Percentiles rank a stretch among this genome's conserved stretches.
Evolutionary conservation across 306 rosid genomes (phyloP).

Genomic region (Geum urbanum): DNA sequence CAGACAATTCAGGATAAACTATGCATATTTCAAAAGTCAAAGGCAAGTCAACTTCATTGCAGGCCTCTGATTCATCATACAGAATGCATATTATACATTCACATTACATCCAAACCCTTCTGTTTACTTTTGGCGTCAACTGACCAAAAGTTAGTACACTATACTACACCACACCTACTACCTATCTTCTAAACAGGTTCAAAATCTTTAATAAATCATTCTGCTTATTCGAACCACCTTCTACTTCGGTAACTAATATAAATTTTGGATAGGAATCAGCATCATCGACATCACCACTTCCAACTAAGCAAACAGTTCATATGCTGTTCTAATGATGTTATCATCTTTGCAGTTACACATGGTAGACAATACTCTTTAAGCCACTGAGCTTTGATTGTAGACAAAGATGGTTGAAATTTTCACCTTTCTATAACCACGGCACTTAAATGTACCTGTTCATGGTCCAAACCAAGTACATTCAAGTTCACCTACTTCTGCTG

Average conservation of each 20-base stretch:
- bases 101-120: neutral
- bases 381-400: neutral
- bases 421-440: neutral
- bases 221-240: neutral
- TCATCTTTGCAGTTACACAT: neutral
- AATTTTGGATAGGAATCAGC: neutral
- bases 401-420: neutral
- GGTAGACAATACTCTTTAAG: neutral
- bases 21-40: neutral
- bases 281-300: neutral
- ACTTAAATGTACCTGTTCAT: neutral
- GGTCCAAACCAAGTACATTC: constrained; percentile 6
- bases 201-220: neutral
- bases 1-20: neutral
- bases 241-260: neutral
- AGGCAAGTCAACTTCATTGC: neutral
- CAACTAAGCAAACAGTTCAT: neutral
- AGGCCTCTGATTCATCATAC: neutral
- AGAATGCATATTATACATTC: neutral
- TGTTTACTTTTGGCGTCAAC: neutral
- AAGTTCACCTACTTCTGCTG: constrained; percentile 14
- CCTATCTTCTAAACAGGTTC: neutral
- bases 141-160: neutral
- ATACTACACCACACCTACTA: neutral
- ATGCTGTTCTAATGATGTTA: neutral